Evolutionary conservation across 129 eudicot species (phyloP), one percentile per base, ranked within the genome.

Genomic region (Deinandra increscens): DNA sequence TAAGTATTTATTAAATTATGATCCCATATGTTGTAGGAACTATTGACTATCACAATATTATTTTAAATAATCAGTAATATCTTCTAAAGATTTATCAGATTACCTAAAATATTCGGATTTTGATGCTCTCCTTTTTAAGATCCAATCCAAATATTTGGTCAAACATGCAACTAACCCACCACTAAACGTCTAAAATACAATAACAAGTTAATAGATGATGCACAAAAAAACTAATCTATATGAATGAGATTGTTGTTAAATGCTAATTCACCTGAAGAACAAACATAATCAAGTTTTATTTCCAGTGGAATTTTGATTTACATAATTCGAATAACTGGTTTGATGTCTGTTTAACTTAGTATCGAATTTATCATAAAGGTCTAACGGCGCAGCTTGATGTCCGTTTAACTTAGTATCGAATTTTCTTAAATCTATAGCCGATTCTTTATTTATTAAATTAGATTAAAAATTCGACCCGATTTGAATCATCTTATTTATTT

Each of bases 301-400:
- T 3, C 75, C 26, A 78, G 78, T 22, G 65, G 72, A 78, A 67
- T 74, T 73, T 63, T 74, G 14, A 44, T 42, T 68, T 61, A 79
- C 79, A n/a, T n/a, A n/a, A n/a, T n/a, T n/a, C n/a, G n/a, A n/a
- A n/a, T n/a, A n/a, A n/a, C n/a, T n/a, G n/a, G n/a, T n/a, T n/a
- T n/a, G n/a, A n/a, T n/a, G n/a, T n/a, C n/a, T n/a, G n/a, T n/a
- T n/a, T n/a, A n/a, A n/a, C n/a, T n/a, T n/a, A n/a, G n/a, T n/a
- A n/a, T n/a, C n/a, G n/a, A n/a, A n/a, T n/a, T n/a, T n/a, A n/a
- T n/a, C n/a, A n/a, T n/a, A n/a, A n/a, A n/a, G n/a, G n/a, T n/a
- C n/a, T n/a, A n/a, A n/a, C n/a, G n/a, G n/a, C n/a, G n/a, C n/a
- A n/a, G n/a, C n/a, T n/a, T n/a, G n/a, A n/a, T n/a, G n/a, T n/a